Evolutionary conservation across 2,329 filamentous ascomycete species (phyloP).

Genomic region (Gliomastix tumulicola): DNA sequence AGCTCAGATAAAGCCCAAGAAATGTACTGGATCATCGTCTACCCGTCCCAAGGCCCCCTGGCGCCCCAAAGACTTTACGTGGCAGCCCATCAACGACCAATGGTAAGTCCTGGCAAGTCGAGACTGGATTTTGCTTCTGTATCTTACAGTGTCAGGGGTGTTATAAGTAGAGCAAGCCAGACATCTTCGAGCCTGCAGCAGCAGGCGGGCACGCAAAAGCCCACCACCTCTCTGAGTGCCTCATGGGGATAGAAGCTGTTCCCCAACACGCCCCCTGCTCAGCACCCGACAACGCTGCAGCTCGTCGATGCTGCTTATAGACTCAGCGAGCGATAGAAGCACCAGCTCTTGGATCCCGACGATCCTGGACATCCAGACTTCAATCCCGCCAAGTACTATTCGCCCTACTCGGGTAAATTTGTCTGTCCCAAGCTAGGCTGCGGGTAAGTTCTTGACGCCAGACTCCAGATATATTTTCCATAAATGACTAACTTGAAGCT

Average conservation of each 20-base stretch:
- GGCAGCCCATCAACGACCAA: too few relatives aligned
- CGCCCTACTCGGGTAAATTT: slow-evolving; percentile 33
- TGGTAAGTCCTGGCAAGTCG: too few relatives aligned
- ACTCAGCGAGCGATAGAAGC: slow-evolving; percentile 6
- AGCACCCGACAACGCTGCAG: slow-evolving; percentile 11
- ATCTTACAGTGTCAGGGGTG: too few relatives aligned
- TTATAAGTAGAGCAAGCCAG: too few relatives aligned
- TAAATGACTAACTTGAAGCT: not conserved
- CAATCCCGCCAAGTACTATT: slow-evolving; percentile 37
- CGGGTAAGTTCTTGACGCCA: slow-evolving; percentile 28
- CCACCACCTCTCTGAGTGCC: too few relatives aligned
- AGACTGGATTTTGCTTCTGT: too few relatives aligned
- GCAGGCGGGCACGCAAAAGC: too few relatives aligned
- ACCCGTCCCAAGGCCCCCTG: too few relatives aligned
- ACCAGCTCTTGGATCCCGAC: slow-evolving; percentile 14
- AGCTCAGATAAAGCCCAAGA: too few relatives aligned
- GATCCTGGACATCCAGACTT: slow-evolving; percentile 43
- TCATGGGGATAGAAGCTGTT: slow-evolving; percentile 15
- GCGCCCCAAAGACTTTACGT: too few relatives aligned
- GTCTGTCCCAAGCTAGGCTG: slow-evolving; percentile 47
- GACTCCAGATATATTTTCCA: not conserved
- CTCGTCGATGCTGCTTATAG: slow-evolving; percentile 6
- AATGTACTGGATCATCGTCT: too few relatives aligned
- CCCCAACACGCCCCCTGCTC: slow-evolving; percentile 11
- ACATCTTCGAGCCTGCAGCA: too few relatives aligned